Base-by-base conservation (phyloP, 164 flowering plant species). In the Warburgia ugandensis region DNA sequence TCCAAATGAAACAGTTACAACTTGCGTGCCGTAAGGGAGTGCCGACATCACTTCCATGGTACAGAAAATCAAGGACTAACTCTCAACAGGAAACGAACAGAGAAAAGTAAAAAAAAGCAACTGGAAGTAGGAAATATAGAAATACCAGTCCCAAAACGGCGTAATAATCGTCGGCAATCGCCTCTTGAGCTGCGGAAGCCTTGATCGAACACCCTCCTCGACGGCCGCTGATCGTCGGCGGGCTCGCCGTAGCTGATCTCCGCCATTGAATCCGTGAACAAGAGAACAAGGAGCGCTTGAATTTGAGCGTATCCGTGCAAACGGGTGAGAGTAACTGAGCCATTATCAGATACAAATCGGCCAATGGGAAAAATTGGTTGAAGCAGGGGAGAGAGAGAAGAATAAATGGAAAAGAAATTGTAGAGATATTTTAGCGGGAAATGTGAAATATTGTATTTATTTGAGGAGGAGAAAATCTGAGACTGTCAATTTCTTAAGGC, bases 101-200 rank as follows among this genome's bases (percentile, higher is more conserved):
- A 17, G 19, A 40, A 19, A 46, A n/a, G n/a, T 21, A 4, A 32
- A 40, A 33, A 38, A 11, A 29, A n/a, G n/a, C n/a, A n/a, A n/a
- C n/a, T n/a, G n/a, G n/a, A 29, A 44, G 23, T 32, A 23, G 21
- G 30, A 51, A 29, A 16, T 20, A 13, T 28, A 19, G 13, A 11
- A 39, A 60, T 79, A 89, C 97, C 79, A 89, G 66, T 16, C 95
- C 97, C 63, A 89, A 50, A 7, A 85, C 92, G 10, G 82, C 63
- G 50, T 89, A 85, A 45, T 89, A 89, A 56, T 85, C 90, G 61
- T 89, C 97, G 4, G 85, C 79, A 14, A 71, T 49, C 2, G 62
- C 58, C 3, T 58, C 63, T 14, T 59, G 48, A 0, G 75, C 68
- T 37, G 64, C 50, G 0, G 76, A 68, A 16, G 72, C 95, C 53